phyloP scores from a whole-genome alignment of 2,329 filamentous ascomycete species.

The Aspergillus niger region DNA sequence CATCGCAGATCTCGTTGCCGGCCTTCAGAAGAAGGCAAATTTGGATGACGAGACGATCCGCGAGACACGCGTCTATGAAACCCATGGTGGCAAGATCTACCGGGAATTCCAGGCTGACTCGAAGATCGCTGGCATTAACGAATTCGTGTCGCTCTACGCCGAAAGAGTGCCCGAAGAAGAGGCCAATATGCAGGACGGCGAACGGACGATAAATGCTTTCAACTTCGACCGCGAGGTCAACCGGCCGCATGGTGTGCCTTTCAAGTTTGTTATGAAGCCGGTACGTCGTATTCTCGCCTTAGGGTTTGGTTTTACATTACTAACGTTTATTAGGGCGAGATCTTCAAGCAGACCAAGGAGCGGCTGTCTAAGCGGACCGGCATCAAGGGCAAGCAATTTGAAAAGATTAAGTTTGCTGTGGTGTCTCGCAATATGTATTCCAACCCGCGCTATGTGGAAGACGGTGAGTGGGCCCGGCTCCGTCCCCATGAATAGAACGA shows the following conservation, averaged over 20 bases:
- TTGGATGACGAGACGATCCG: conserved; percentile 74
- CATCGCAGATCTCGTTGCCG: conserved; percentile 74
- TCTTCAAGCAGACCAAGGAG: conserved; percentile 89
- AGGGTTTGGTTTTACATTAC: not conserved
- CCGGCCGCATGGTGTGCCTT: conserved; percentile 84
- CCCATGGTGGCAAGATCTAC: conserved; percentile 78
- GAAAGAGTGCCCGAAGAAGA: conserved; percentile 77
- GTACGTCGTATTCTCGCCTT: conserved; percentile 53
- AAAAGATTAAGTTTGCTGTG: conserved; percentile 96
- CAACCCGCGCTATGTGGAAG: conserved; percentile 78
- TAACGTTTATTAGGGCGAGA: conserved; percentile 64
- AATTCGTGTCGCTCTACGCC: conserved; percentile 79
- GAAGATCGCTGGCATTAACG: conserved; percentile 77
- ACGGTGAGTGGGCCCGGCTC: conserved; percentile 64
- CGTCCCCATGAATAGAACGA: not conserved
- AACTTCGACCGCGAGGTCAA: conserved; percentile 90
- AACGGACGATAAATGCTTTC: conserved; percentile 75
- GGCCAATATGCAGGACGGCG: conserved; percentile 60
- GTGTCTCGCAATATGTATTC: conserved; percentile 71
- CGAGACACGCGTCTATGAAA: conserved; percentile 78
- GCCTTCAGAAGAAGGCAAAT: conserved; percentile 76
- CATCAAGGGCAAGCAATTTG: conserved; percentile 95
- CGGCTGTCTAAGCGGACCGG: conserved; percentile 89
- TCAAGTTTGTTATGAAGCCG: conserved; percentile 82
- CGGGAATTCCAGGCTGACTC: conserved; percentile 72